Percentiles rank a stretch among this genome's conserved stretches.
phyloP scores from a whole-genome alignment of 768 basidiomycete genomes.

The Pisolithus microcarpus region DNA sequence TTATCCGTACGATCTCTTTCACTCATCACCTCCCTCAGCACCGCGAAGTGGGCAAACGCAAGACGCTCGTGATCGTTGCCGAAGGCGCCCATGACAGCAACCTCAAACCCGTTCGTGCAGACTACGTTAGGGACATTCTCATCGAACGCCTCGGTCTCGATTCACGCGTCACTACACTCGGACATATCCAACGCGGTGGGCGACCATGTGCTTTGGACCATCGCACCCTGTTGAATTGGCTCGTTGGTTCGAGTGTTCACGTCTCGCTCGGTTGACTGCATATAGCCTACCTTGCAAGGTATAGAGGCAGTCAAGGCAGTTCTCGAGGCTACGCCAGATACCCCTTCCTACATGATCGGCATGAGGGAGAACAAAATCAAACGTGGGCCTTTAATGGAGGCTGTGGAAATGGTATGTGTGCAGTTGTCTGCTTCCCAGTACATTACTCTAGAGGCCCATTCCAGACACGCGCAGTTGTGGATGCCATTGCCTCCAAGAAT shows the following conservation, averaged over 20 bases:
- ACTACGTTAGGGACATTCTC: conserved; percentile 86
- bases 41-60: conserved; percentile 86
- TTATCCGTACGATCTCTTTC: not conserved
- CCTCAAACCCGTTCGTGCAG: conserved; percentile 87
- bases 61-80: conserved; percentile 97
- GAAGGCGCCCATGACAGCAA: conserved; percentile 89
- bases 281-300: conserved; percentile 91
- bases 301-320: conserved; percentile 88
- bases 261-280: not conserved
- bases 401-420: conserved; percentile 69
- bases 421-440: not conserved
- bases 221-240: conserved; percentile 62
- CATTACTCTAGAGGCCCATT: conserved; percentile 1
- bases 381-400: conserved; percentile 85
- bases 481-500: conserved; percentile 74
- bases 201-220: conserved; percentile 90
- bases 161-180: conserved; percentile 92
- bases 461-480: conserved; percentile 80
- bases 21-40: conserved; percentile 46
- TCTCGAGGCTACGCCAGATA: conserved; percentile 76
- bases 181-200: conserved; percentile 95
- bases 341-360: conserved; percentile 97
- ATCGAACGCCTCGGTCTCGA: conserved; percentile 84
- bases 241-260: too few relatives aligned
- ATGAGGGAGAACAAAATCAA: conserved; percentile 93